These are phyloP conservation scores for Hygrophoropsis aurantiaca DNA, from an alignment of 768 basidiomycete genomes.

Conservation along the genomic window DNA sequence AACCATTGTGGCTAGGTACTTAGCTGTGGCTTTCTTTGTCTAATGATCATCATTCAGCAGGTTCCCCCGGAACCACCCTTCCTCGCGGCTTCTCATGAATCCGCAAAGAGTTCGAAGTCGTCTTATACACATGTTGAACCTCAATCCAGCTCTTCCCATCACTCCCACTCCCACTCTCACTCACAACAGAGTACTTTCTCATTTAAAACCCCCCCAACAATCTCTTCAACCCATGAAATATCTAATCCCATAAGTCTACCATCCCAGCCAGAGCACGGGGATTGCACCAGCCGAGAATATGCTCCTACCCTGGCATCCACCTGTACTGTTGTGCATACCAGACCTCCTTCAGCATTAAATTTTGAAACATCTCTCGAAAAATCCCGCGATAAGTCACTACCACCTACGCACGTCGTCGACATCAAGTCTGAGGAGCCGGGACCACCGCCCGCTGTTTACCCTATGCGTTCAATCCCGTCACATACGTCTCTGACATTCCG, in stretches of 20 bases:
- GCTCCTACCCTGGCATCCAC: conserved; percentile 25
- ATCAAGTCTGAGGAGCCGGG: conserved; percentile 16
- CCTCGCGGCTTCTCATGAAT: conserved; percentile 15
- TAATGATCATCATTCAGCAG: not conserved
- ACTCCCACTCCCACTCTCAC: too few relatives aligned
- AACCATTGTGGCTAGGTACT: conserved; percentile 9
- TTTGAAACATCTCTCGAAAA: conserved; percentile 36
- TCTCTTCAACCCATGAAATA: conserved; percentile 23
- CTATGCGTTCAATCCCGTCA: too few relatives aligned
- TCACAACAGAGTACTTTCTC: conserved; percentile 15
- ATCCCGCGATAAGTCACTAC: conserved; percentile 23
- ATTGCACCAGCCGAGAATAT: conserved; percentile 20
- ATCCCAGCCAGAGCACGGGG: conserved; percentile 11
- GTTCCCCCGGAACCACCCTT: conserved; percentile 12
- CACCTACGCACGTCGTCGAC: conserved; percentile 19
- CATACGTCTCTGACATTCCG: too few relatives aligned
- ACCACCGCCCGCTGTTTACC: too few relatives aligned
- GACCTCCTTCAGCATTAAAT: conserved; percentile 24
- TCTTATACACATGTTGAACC: too few relatives aligned
- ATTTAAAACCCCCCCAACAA: conserved; percentile 32
- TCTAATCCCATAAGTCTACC: conserved; percentile 3
- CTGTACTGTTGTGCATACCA: conserved; percentile 27
- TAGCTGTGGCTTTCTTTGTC: not conserved
- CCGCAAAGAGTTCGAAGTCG: conserved; percentile 18
- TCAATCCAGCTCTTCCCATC: too few relatives aligned